Evolutionary conservation across 441 rosid genomes (phyloP).

Genomic region (Bruguiera hainesii): DNA sequence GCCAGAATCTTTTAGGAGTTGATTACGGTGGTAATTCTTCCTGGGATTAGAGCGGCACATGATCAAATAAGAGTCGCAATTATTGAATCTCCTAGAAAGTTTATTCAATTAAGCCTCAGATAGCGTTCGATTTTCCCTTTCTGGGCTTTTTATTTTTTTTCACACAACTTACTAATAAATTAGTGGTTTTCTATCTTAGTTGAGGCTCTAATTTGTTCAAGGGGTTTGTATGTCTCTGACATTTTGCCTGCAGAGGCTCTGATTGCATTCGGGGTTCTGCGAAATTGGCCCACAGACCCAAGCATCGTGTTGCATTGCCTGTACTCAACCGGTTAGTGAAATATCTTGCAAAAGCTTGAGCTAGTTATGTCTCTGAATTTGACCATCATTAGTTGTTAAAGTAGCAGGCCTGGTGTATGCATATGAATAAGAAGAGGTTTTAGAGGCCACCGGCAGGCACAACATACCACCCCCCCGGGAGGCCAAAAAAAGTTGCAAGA

Average conservation of each 20-base stretch:
- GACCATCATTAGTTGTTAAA: background rate
- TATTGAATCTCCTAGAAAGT: background rate
- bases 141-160: no score
- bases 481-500: background rate
- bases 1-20: constrained; percentile 6
- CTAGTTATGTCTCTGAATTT: background rate
- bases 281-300: background rate
- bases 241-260: constrained; percentile 5
- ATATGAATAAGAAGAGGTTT: no score
- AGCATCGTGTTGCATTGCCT: constrained; percentile 12
- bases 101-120: no score
- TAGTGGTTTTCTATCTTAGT: no score
- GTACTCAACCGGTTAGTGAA: constrained; percentile 3
- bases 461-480: no score
- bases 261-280: constrained; percentile 15
- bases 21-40: background rate
- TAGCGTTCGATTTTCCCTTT: no score
- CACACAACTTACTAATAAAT: no score
- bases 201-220: no score
- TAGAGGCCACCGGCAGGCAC: no score
- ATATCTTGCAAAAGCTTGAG: background rate
- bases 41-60: background rate
- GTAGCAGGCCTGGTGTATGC: no score
- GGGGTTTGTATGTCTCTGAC: no score
- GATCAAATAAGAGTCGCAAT: constrained; percentile 2